Conservation (phyloP, 805 yeast species). For the Cyberlindnera sargentensis region DNA sequence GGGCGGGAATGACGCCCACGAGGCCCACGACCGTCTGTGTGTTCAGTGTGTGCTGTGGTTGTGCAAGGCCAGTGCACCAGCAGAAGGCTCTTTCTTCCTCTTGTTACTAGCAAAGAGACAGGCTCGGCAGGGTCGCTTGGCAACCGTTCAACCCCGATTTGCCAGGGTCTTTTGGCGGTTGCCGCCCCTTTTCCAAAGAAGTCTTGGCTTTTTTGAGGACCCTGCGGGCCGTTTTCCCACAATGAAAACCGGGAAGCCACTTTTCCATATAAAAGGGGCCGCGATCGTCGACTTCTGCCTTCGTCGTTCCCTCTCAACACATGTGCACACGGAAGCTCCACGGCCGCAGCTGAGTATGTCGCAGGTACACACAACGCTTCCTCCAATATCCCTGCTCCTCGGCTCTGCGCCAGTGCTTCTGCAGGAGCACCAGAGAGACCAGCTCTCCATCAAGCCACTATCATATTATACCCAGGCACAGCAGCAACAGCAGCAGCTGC, state of each 20-base stretch:
- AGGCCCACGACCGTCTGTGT: too few species aligned
- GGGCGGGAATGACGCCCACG: too few species aligned
- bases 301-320: too few species aligned
- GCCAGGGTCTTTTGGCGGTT: not conserved
- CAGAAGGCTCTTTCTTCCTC: too few species aligned
- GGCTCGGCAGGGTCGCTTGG: not conserved
- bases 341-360: too few species aligned
- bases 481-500: not conserved
- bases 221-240: not conserved
- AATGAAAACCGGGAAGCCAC: not conserved
- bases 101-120: too few species aligned
- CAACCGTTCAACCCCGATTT: not conserved
- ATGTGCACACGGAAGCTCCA: too few species aligned
- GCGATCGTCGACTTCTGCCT: not conserved
- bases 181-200: not conserved
- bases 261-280: not conserved
- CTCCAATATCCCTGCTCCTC: conserved; percentile 8
- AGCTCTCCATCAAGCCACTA: too few species aligned
- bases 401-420: not conserved
- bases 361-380: conserved; percentile 3
- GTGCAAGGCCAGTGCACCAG: not conserved
- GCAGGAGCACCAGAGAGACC: not conserved
- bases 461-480: not conserved
- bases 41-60: too few species aligned
- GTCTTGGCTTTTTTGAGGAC: not conserved